These are phyloP conservation scores for Quercus ilex DNA, from an alignment of 306 rosid genomes.

Conservation along the genomic window DNA sequence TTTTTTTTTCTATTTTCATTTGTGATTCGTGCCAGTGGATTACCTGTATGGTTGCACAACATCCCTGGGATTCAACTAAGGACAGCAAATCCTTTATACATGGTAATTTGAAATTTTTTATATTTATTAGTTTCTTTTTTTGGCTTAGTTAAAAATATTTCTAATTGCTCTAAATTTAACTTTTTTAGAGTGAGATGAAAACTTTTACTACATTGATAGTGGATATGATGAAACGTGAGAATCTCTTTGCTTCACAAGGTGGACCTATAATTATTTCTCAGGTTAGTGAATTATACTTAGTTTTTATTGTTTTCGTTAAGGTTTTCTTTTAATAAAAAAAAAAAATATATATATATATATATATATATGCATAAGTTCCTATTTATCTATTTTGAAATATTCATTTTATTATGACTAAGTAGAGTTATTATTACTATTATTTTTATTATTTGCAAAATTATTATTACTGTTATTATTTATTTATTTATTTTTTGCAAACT, in stretches of 20 bases:
- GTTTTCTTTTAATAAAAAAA: too few relatives aligned
- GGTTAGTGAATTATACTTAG: background rate
- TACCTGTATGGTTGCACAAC: slow-evolving; percentile 52
- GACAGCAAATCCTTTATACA: slow-evolving; percentile 21
- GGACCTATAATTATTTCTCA: slow-evolving; percentile 46
- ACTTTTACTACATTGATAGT: slow-evolving; percentile 23
- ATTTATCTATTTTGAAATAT: too few relatives aligned
- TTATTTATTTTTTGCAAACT: background rate
- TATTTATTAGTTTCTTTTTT: background rate
- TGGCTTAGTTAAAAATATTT: background rate
- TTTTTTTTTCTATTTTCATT: background rate
- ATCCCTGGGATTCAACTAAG: slow-evolving; percentile 32
- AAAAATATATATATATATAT: background rate
- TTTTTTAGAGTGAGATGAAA: slow-evolving; percentile 21
- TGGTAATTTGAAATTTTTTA: slow-evolving; percentile 13
- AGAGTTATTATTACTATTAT: too few relatives aligned
- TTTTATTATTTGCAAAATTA: too few relatives aligned
- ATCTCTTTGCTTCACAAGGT: slow-evolving; percentile 42
- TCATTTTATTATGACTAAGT: background rate
- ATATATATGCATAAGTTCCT: too few relatives aligned
- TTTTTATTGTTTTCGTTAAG: background rate
- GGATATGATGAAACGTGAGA: slow-evolving; percentile 18
- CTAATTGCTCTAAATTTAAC: background rate
- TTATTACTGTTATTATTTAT: too few relatives aligned
- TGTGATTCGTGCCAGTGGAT: slow-evolving; percentile 25